Percentiles rank a stretch among this genome's conserved stretches.
These are phyloP conservation scores for Zea mays DNA, from an alignment of 176 grass and related monocot genomes.

Conservation along the genomic window DNA sequence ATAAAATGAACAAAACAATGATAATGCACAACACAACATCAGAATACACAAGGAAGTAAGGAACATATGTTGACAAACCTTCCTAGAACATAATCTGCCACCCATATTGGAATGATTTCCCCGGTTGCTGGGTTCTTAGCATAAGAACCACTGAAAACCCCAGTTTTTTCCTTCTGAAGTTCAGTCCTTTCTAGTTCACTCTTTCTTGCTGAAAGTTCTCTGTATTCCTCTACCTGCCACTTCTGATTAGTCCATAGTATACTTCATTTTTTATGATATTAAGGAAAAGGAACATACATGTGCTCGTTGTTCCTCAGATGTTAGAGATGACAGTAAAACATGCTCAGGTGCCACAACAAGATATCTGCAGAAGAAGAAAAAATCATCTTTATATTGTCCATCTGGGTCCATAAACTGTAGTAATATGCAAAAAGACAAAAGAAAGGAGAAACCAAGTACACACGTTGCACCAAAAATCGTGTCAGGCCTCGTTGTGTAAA, in stretches of 20 bases:
- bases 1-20: slow-evolving; percentile 1
- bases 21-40: slow-evolving; percentile 4
- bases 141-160: slow-evolving; percentile 96
- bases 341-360: slow-evolving; percentile 92
- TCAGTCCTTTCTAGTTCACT: slow-evolving; percentile 99
- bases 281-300: slow-evolving; percentile 51
- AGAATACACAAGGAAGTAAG: not conserved
- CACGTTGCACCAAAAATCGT: slow-evolving; percentile 95
- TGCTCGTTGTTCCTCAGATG: slow-evolving; percentile 62
- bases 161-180: slow-evolving; percentile 96
- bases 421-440: not conserved
- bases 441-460: slow-evolving; percentile 31
- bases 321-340: slow-evolving; percentile 61
- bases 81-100: slow-evolving; percentile 98
- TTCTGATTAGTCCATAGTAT: slow-evolving; percentile 38
- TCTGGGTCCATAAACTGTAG: slow-evolving; percentile 14
- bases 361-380: slow-evolving; percentile 62
- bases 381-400: slow-evolving; percentile 1
- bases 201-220: slow-evolving; percentile 72
- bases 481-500: slow-evolving; percentile 94
- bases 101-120: slow-evolving; percentile 93
- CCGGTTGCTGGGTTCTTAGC: slow-evolving; percentile 89
- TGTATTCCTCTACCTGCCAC: slow-evolving; percentile 72
- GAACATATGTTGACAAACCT: slow-evolving; percentile 56
- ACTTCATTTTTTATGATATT: slow-evolving; percentile 5